phyloP scores from a whole-genome alignment of 208 protist genomes.

The Novymonas esmeraldas region DNA sequence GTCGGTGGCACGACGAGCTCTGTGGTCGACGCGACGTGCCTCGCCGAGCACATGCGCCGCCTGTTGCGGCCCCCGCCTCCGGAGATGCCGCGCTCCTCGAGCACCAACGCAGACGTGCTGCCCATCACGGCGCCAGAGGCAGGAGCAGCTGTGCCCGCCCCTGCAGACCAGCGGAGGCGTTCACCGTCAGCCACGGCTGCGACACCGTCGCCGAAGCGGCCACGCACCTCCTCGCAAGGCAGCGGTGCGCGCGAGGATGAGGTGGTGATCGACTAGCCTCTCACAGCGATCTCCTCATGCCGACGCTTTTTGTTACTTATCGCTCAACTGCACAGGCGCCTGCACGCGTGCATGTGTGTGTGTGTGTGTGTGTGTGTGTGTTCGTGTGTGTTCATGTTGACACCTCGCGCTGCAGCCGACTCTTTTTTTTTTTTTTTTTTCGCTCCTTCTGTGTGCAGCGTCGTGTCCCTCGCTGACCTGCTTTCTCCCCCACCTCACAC shows the following conservation, averaged over 20 bases:
- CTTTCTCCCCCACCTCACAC: too few relatives aligned
- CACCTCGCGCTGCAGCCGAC: too few relatives aligned
- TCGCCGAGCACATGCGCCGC: conserved; percentile 41
- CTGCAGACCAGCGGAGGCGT: too few relatives aligned
- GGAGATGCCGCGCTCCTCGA: not conserved
- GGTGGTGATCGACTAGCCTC: conserved; percentile 27
- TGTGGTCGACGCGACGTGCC: conserved; percentile 70
- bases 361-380: not conserved
- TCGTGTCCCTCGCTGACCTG: too few relatives aligned
- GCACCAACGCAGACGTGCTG: not conserved
- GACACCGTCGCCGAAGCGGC: conserved; percentile 13
- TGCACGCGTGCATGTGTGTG: not conserved
- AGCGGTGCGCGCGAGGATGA: conserved; percentile 10
- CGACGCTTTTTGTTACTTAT: not conserved
- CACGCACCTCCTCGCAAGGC: conserved; percentile 9
- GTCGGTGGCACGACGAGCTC: conserved; percentile 71
- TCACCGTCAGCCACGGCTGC: too few relatives aligned
- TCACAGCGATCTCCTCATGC: too few relatives aligned
- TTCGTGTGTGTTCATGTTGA: not conserved
- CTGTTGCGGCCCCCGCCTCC: conserved; percentile 16
- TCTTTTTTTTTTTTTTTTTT: not conserved
- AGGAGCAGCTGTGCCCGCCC: not conserved
- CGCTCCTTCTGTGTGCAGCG: too few relatives aligned
- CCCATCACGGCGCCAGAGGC: too few relatives aligned
- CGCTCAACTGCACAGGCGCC: not conserved